These are phyloP conservation scores for Erodium chrysanthum DNA, from an alignment of 441 rosid species.

Conservation along the genomic window DNA sequence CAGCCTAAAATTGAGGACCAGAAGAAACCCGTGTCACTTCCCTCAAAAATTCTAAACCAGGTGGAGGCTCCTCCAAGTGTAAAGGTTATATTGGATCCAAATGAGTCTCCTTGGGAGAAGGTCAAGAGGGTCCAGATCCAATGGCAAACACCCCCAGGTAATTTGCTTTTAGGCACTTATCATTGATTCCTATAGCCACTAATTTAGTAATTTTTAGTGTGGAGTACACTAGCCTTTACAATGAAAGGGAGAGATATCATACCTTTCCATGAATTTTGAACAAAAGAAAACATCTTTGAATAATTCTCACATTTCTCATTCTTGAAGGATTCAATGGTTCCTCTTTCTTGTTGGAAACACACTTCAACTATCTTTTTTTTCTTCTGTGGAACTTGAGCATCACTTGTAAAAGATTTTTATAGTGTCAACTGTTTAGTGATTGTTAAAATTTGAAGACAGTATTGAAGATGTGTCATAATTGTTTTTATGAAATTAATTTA, in stretches of 20 bases:
- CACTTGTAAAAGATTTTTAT: background rate
- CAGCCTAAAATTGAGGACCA: conserved; percentile 14
- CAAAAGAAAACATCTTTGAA: conserved; percentile 9
- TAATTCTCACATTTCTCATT: conserved; percentile 12
- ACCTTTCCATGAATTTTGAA: conserved; percentile 5
- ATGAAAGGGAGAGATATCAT: background rate
- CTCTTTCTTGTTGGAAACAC: conserved; percentile 7
- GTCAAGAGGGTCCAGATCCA: conserved; percentile 46
- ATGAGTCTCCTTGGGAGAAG: conserved; percentile 39
- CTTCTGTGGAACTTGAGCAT: conserved; percentile 14
- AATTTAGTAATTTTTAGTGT: conserved; percentile 2
- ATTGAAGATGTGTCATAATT: conserved; percentile 2
- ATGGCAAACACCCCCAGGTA: conserved; percentile 87
- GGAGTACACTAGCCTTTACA: conserved; percentile 11
- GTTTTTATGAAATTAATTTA: conserved; percentile 15
- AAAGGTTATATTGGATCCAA: conserved; percentile 35
- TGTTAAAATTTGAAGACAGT: background rate
- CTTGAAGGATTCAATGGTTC: conserved; percentile 16
- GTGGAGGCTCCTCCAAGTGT: conserved; percentile 28
- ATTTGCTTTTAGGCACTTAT: conserved; percentile 23
- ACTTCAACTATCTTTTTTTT: background rate
- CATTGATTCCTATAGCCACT: conserved; percentile 20
- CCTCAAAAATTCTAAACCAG: conserved; percentile 25
- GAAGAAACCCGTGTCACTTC: conserved; percentile 31
- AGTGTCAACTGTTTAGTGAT: background rate